Percentiles rank a stretch among this genome's conserved stretches.
These are phyloP conservation scores for Phialocephala subalpina DNA, from an alignment of 2,329 filamentous ascomycete species.

Conservation along the genomic window DNA sequence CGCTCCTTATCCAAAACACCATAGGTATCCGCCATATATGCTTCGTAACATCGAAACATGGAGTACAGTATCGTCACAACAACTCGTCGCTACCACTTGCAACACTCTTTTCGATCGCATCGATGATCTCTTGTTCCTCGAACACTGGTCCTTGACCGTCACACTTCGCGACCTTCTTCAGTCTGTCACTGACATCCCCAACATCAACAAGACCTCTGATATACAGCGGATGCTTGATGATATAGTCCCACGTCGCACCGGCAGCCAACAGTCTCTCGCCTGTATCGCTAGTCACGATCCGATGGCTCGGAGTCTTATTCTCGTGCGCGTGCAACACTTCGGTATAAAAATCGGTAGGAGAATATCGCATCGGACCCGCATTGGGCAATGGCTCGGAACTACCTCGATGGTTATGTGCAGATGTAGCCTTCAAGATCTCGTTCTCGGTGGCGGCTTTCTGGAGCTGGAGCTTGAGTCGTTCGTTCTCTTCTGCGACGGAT, in stretches of 20 bases:
- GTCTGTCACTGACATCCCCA: conserved; percentile 77
- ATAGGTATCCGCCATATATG: conserved; percentile 20
- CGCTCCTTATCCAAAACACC: conserved; percentile 19
- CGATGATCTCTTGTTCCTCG: conserved; percentile 75
- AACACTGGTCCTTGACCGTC: conserved; percentile 92
- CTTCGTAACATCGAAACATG: conserved; percentile 11
- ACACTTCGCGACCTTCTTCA: conserved; percentile 80
- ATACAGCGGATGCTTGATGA: conserved; percentile 82
- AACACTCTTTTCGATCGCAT: conserved; percentile 81
- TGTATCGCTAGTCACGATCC: conserved; percentile 70
- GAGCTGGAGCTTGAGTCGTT: conserved; percentile 83
- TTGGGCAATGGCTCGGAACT: conserved; percentile 47
- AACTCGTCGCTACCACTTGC: conserved; percentile 82
- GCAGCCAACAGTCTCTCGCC: conserved; percentile 77
- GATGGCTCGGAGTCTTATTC: conserved; percentile 71
- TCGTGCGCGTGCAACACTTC: conserved; percentile 66
- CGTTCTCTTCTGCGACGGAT: conserved; percentile 81
- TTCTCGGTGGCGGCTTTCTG: conserved; percentile 90
- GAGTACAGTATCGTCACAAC: conserved; percentile 23
- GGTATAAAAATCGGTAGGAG: conserved; percentile 75
- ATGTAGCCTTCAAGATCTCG: conserved; percentile 87
- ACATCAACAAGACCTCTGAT: conserved; percentile 82
- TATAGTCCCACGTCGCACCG: conserved; percentile 87
- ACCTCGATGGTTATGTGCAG: conserved; percentile 53
- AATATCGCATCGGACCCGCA: conserved; percentile 74